Evolutionary conservation across 495 filamentous ascomycete species (phyloP).

Genomic region (Trichodelitschia bisporula): DNA sequence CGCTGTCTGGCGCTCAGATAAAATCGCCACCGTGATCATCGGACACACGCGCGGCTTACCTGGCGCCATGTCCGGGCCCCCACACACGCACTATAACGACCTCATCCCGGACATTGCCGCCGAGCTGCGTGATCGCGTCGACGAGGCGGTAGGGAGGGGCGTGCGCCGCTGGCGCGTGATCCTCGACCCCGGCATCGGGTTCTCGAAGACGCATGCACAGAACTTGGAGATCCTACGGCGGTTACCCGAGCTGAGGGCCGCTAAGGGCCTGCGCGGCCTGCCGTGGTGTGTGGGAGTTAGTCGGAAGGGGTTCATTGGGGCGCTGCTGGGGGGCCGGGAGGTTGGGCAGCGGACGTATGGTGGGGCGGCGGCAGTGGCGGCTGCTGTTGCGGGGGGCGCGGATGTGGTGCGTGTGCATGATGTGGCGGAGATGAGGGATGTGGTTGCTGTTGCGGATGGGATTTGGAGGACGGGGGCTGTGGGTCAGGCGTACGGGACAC

Average conservation of each 20-base stretch:
- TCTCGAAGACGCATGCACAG: constrained; percentile 60
- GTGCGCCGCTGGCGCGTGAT: constrained; percentile 83
- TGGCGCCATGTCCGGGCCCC: constrained; percentile 46
- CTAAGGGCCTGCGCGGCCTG: constrained; percentile 39
- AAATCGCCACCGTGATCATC: constrained; percentile 62
- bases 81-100: constrained; percentile 12
- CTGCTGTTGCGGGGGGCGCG: constrained; percentile 73
- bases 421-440: constrained; percentile 70
- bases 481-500: too few species aligned
- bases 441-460: constrained; percentile 73
- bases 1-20: constrained; percentile 21
- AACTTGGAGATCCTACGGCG: constrained; percentile 57
- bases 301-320: constrained; percentile 74
- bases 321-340: constrained; percentile 51
- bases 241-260: constrained; percentile 33
- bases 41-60: constrained; percentile 94
- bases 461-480: too few species aligned
- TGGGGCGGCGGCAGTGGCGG: constrained; percentile 69
- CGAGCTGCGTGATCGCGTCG: constrained; percentile 47
- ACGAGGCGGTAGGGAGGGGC: constrained; percentile 58
- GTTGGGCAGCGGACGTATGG: constrained; percentile 49
- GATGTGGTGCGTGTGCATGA: constrained; percentile 94
- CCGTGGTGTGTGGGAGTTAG: constrained; percentile 84
- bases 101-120: constrained; percentile 47
- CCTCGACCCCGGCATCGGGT: constrained; percentile 82